phyloP scores from a whole-genome alignment of 2,329 filamentous ascomycete genomes.

The Cercospora sp. region DNA sequence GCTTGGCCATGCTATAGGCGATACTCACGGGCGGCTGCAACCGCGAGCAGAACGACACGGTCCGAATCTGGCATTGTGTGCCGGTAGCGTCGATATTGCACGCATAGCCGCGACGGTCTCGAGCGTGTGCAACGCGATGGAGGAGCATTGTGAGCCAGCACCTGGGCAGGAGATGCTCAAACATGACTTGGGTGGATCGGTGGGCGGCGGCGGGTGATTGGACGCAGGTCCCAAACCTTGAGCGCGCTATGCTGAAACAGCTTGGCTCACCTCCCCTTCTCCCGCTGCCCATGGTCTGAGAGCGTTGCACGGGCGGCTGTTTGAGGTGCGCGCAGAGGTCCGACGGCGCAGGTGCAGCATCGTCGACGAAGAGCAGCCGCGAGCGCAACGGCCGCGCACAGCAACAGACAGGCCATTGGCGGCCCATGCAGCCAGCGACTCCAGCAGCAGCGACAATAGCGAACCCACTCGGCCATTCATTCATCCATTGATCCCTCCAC shows the following conservation, averaged over 20 bases:
- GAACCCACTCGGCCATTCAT: background rate
- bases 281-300: background rate
- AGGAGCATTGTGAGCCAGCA: background rate
- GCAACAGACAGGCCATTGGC: background rate
- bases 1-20: background rate
- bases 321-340: background rate
- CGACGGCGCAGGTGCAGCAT: background rate
- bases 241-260: background rate
- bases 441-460: background rate
- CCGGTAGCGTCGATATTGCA: background rate
- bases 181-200: background rate
- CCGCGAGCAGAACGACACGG: background rate
- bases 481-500: background rate
- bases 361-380: background rate
- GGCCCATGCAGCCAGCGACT: background rate
- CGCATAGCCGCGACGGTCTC: background rate
- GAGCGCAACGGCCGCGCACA: background rate
- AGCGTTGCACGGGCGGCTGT: constrained; percentile 8
- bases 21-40: background rate
- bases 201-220: background rate
- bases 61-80: background rate
- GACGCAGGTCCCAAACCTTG: background rate
- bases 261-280: background rate
- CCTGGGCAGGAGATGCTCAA: background rate
- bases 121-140: background rate